These are phyloP conservation scores for Paraconiothyrium brasiliense DNA, from an alignment of 2,329 filamentous ascomycete genomes.

Conservation along the genomic window DNA sequence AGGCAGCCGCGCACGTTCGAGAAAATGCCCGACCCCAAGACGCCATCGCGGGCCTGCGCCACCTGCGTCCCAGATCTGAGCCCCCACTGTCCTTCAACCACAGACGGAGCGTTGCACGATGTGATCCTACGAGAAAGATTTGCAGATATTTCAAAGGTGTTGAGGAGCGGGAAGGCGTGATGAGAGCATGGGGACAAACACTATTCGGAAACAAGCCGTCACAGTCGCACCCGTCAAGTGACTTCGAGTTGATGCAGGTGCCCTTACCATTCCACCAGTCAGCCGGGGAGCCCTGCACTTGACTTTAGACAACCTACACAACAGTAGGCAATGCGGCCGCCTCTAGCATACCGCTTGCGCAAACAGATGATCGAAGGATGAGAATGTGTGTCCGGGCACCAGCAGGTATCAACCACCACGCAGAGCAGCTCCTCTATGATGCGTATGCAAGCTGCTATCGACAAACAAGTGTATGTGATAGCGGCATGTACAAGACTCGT, in stretches of 20 bases:
- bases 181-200: neutral
- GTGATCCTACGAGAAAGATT: neutral
- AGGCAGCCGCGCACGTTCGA: conserved; percentile 1
- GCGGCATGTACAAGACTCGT: no score
- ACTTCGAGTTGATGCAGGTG: conserved; percentile 2
- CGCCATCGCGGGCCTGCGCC: neutral
- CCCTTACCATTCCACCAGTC: neutral
- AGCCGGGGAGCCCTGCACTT: neutral
- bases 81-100: conserved; percentile 1
- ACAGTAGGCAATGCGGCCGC: neutral
- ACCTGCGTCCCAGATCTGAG: neutral
- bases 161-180: neutral
- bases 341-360: neutral
- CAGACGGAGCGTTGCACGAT: neutral
- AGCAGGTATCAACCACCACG: no score
- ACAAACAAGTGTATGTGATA: no score
- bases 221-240: conserved; percentile 6
- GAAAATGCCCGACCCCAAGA: conserved; percentile 11
- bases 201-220: neutral
- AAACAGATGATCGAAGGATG: neutral
- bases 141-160: neutral
- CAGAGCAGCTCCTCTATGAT: no score
- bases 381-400: no score
- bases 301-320: neutral
- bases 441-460: no score